Percentiles rank a stretch among this genome's conserved stretches.
Evolutionary conservation across 441 rosid species (phyloP).

Genomic region (Pelargonium citronellum): DNA sequence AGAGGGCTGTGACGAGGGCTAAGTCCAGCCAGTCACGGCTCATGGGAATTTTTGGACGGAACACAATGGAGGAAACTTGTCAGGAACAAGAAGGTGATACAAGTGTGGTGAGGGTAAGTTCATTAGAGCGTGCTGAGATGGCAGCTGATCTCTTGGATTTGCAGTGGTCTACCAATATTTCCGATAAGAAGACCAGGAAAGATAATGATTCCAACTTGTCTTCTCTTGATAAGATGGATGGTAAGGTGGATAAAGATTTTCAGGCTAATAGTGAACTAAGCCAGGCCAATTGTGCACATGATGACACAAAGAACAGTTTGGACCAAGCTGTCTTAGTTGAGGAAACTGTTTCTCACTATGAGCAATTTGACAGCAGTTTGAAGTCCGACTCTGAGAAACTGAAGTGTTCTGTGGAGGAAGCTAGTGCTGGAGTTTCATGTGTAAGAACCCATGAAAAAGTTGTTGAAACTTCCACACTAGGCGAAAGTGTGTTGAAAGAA

Average conservation of each 20-base stretch:
- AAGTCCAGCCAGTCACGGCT: conserved; percentile 47
- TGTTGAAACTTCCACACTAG: conserved; percentile 24
- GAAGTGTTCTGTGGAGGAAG: conserved; percentile 30
- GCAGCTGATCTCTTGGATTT: conserved; percentile 81
- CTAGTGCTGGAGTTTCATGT: conserved; percentile 21
- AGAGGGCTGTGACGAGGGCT: conserved; percentile 42
- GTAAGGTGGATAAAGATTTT: conserved; percentile 18
- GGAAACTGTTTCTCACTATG: conserved; percentile 24
- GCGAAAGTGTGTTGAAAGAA: conserved; percentile 29
- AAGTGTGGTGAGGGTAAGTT: conserved; percentile 32
- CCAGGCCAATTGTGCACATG: conserved; percentile 16
- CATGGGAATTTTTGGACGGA: conserved; percentile 63
- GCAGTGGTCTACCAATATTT: conserved; percentile 78
- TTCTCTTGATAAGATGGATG: conserved; percentile 20
- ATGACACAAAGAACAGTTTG: conserved; percentile 17
- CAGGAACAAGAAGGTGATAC: conserved; percentile 28
- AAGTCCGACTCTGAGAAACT: conserved; percentile 21
- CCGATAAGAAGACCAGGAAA: conserved; percentile 35
- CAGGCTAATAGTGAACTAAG: conserved; percentile 19
- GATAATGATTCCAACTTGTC: conserved; percentile 27
- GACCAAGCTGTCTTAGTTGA: conserved; percentile 13
- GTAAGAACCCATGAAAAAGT: conserved; percentile 25
- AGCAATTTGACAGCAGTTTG: conserved; percentile 21
- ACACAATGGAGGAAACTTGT: conserved; percentile 34
- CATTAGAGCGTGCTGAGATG: conserved; percentile 73